These are phyloP conservation scores for Colletotrichum sp. DNA, from an alignment of 2,329 filamentous ascomycete species.

Conservation along the genomic window DNA sequence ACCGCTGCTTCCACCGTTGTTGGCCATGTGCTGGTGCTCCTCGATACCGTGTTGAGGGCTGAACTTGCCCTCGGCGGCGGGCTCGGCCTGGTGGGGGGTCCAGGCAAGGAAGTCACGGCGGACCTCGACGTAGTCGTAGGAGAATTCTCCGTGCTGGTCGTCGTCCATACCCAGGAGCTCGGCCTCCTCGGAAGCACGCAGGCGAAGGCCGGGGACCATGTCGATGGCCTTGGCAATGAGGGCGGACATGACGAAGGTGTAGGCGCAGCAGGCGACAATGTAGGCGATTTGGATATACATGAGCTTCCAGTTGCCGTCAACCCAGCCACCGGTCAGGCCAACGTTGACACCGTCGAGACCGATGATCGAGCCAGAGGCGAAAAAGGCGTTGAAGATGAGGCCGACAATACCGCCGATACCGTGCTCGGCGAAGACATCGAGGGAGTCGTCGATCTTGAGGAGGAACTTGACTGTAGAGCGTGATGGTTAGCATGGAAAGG, in stretches of 20 bases:
- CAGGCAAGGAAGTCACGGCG: constrained; percentile 87
- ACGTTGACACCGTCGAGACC: constrained; percentile 80
- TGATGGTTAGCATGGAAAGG: background rate
- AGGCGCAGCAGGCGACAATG: constrained; percentile 68
- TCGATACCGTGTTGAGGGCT: constrained; percentile 76
- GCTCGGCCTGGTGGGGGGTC: constrained; percentile 77
- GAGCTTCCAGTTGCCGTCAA: constrained; percentile 76
- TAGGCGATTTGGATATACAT: constrained; percentile 84
- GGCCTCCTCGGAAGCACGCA: constrained; percentile 80
- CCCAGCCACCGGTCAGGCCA: constrained; percentile 69
- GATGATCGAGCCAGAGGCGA: constrained; percentile 73
- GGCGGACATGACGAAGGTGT: constrained; percentile 76
- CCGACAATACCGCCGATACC: constrained; percentile 72
- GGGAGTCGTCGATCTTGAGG: constrained; percentile 70
- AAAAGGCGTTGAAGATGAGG: constrained; percentile 75
- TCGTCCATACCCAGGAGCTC: constrained; percentile 90
- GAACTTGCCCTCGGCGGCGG: constrained; percentile 59
- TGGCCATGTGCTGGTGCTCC: constrained; percentile 58
- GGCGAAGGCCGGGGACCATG: constrained; percentile 76
- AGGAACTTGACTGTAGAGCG: constrained; percentile 59
- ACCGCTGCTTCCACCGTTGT: constrained; percentile 18
- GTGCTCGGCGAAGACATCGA: constrained; percentile 77
- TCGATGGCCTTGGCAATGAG: constrained; percentile 78
- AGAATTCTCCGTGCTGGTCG: constrained; percentile 88
- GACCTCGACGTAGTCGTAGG: constrained; percentile 90